Evolutionary conservation across 2,329 filamentous ascomycete genomes (phyloP), one percentile per base, ranked within the genome.

Genomic region (Pyricularia pennisetigena): DNA sequence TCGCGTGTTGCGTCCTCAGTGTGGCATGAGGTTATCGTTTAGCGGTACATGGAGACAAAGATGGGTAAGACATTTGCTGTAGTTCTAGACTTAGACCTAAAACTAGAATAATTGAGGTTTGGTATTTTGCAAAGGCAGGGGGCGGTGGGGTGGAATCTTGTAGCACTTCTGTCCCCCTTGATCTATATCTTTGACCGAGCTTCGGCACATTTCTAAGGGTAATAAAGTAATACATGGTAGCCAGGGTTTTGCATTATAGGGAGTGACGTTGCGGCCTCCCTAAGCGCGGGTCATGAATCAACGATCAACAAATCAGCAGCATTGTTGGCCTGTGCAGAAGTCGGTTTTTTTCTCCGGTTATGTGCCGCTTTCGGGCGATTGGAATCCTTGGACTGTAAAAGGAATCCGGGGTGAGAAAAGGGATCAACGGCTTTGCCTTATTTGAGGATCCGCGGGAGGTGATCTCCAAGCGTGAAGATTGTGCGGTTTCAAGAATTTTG

Each of bases 171-270:
- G 12, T 23, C 3, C 24, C 57, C 24, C 12, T 7, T 7, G 57
- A 14, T 62, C 59, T 29, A 62, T 62, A 62, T 62, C 23, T 28
- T 62, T 2, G n/a, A 28, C 10, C 24, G 32, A 62, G 59, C 12
- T 29, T 62, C 3, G 24, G 59, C 59, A 62, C 59, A 62, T 62
- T 62, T 62, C 59, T 26, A 62, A 62, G 59, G 16, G 24, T n/a
- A 24, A 10, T 24, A 5, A 4, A 61, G 23, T 26, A 62, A 62
- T 62, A 62, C 59, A 28, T 28, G 14, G 26, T 62, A 62, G 24
- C 59, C 59, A 62, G 59, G 59, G 26, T 62, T 62, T 62, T 62
- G 12, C 59, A 62, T 62, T 62, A 62, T 62, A 62, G 59, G 59
- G 59, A 62, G 59, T 62, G 59, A 62, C 59, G 59, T 62, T 62